These are phyloP conservation scores for Fonsecaea pugnacius DNA, from an alignment of 2,329 filamentous ascomycete genomes.

Conservation along the genomic window DNA sequence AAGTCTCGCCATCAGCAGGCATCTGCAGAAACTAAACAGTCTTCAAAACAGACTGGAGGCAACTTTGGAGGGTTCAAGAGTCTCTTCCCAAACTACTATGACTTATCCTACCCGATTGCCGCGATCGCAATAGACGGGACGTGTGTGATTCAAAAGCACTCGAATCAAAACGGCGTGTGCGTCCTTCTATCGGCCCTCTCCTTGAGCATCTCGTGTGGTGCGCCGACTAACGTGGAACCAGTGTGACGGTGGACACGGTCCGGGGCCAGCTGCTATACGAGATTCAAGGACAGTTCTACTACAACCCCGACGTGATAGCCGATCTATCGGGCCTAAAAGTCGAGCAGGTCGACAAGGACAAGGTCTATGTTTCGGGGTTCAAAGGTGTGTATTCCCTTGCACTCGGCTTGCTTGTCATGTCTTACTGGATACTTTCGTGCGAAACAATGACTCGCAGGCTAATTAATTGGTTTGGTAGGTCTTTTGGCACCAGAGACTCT, in stretches of 20 bases:
- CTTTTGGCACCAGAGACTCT: constrained; percentile 54
- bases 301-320: constrained; percentile 52
- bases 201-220: neutral
- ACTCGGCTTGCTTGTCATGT: too few species aligned
- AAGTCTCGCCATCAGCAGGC: neutral
- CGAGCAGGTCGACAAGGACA: constrained; percentile 41
- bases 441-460: neutral
- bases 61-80: constrained; percentile 46
- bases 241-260: constrained; percentile 44
- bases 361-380: constrained; percentile 48
- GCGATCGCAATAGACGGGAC: constrained; percentile 52
- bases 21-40: neutral
- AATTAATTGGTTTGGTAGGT: constrained; percentile 43
- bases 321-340: constrained; percentile 45
- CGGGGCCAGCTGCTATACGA: constrained; percentile 56
- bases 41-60: constrained; percentile 41
- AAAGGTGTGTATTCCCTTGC: constrained; percentile 39
- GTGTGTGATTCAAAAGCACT: constrained; percentile 56
- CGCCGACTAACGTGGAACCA: neutral
- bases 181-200: neutral
- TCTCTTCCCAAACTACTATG: neutral
- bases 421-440: too few species aligned
- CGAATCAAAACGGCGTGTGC: neutral
- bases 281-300: constrained; percentile 53
- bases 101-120: constrained; percentile 52